Evolutionary conservation across 1,139 yeast species (phyloP).

Genomic region (Torulaspora pretoriensis): DNA sequence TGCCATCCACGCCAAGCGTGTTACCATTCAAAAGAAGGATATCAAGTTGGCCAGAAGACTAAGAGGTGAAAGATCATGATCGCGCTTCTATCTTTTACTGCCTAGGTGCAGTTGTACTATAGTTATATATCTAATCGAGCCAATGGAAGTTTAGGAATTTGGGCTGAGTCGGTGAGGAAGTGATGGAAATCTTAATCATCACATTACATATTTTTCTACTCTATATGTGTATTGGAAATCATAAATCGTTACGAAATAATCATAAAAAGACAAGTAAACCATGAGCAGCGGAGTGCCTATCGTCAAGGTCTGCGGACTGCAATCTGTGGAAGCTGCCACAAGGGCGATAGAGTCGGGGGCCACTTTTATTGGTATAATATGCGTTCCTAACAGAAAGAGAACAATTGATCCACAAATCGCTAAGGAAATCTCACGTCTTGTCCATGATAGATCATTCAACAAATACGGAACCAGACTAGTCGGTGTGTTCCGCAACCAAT

Average conservation of each 20-base stretch:
- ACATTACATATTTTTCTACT: neutral
- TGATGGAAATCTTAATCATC: constrained; percentile 2
- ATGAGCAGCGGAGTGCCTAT: constrained; percentile 9
- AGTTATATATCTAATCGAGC: constrained; percentile 10
- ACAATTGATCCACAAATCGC: constrained; percentile 61
- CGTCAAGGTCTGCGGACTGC: constrained; percentile 80
- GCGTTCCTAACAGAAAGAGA: constrained; percentile 78
- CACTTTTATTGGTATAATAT: constrained; percentile 72
- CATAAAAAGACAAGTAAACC: too few relatives aligned
- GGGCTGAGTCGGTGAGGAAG: constrained; percentile 6
- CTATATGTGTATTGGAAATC: neutral
- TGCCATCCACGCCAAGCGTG: constrained; percentile 99
- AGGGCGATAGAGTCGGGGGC: constrained; percentile 70
- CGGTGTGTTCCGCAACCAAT: constrained; percentile 88
- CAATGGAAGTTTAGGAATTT: constrained; percentile 5
- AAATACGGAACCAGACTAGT: constrained; percentile 43
- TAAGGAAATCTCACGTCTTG: constrained; percentile 44
- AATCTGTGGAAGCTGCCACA: constrained; percentile 61
- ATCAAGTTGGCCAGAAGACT: constrained; percentile 98
- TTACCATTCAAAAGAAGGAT: constrained; percentile 98
- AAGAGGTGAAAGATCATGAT: constrained; percentile 89
- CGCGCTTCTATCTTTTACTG: neutral
- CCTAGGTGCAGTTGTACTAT: constrained; percentile 12
- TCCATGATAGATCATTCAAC: constrained; percentile 22
- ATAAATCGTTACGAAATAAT: neutral